phyloP scores from a whole-genome alignment of 805 yeast genomes.

The Maudiozyma saulgeensis region DNA sequence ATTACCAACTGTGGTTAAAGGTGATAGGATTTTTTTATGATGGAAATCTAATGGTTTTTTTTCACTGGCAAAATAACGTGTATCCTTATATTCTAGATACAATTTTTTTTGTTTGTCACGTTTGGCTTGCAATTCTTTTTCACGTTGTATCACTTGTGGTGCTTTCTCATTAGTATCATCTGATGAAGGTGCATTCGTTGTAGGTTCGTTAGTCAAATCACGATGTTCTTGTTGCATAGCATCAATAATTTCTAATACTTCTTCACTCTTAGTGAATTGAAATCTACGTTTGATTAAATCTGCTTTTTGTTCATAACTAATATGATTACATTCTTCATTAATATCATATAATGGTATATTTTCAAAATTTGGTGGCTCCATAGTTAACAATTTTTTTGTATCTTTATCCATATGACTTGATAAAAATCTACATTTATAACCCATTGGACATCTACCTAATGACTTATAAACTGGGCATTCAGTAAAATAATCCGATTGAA shows the following conservation, averaged over 20 bases:
- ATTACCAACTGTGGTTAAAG: constrained; percentile 95
- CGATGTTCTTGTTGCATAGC: constrained; percentile 36
- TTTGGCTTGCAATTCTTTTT: constrained; percentile 25
- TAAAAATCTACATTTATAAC: constrained; percentile 88
- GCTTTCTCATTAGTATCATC: neutral
- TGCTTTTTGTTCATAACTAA: constrained; percentile 34
- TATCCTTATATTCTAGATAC: constrained; percentile 48
- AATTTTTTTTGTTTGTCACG: constrained; percentile 26
- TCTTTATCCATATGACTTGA: constrained; percentile 53
- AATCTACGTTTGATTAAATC: constrained; percentile 43
- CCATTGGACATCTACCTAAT: constrained; percentile 86
- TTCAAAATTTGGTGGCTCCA: constrained; percentile 22
- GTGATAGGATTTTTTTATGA: constrained; percentile 81
- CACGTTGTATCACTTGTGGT: constrained; percentile 18
- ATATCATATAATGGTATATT: constrained; percentile 23
- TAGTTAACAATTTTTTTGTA: constrained; percentile 20
- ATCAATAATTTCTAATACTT: constrained; percentile 56
- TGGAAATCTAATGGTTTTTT: constrained; percentile 63
- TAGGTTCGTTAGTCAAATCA: constrained; percentile 12
- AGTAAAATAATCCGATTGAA: constrained; percentile 39
- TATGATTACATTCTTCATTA: constrained; percentile 57
- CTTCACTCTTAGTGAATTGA: constrained; percentile 47
- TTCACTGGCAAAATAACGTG: constrained; percentile 70
- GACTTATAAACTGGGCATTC: constrained; percentile 74
- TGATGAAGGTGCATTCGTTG: neutral